Percentiles rank a stretch among this genome's conserved stretches.
Evolutionary conservation across 768 basidiomycete genomes (phyloP).

Genomic region (Pulveroboletus sp.): DNA sequence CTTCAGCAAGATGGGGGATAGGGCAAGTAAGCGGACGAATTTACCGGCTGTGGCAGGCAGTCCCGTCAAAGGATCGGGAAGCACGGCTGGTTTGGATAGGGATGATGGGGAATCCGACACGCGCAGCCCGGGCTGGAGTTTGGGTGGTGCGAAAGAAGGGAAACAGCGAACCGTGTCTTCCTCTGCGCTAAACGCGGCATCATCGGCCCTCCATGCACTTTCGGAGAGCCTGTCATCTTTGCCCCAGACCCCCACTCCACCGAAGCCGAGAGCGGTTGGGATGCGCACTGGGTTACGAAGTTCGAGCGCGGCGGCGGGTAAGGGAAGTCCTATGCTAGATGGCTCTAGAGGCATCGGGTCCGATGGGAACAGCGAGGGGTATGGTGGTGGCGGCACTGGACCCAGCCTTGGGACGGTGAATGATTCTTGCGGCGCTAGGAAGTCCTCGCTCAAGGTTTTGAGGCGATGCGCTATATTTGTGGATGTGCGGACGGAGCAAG

Average conservation of each 20-base stretch:
- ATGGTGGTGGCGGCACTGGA: constrained; percentile 19
- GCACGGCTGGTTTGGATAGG: neutral
- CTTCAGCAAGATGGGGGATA: constrained; percentile 21
- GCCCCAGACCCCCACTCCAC: constrained; percentile 36
- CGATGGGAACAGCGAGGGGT: constrained; percentile 12
- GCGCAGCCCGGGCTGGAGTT: neutral
- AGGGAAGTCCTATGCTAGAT: constrained; percentile 28
- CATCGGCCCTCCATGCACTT: constrained; percentile 50
- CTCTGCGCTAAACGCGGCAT: constrained; percentile 26
- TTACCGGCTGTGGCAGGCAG: constrained; percentile 43
- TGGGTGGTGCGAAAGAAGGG: neutral
- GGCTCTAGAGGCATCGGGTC: constrained; percentile 31
- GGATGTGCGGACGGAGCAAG: constrained; percentile 70
- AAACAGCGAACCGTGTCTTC: constrained; percentile 15
- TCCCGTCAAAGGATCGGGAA: constrained; percentile 38
- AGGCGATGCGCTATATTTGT: constrained; percentile 79
- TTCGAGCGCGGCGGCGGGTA: constrained; percentile 27
- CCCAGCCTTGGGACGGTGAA: constrained; percentile 17
- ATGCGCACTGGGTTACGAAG: constrained; percentile 46
- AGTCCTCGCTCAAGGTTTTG: constrained; percentile 46
- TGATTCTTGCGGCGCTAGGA: constrained; percentile 24
- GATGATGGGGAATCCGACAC: neutral
- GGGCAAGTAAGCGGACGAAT: constrained; percentile 41
- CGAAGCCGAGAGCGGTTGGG: constrained; percentile 37
- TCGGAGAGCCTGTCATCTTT: constrained; percentile 57